Conservation (phyloP, 2,329 filamentous ascomycete genomes). For the Lachnellula willkommii region DNA sequence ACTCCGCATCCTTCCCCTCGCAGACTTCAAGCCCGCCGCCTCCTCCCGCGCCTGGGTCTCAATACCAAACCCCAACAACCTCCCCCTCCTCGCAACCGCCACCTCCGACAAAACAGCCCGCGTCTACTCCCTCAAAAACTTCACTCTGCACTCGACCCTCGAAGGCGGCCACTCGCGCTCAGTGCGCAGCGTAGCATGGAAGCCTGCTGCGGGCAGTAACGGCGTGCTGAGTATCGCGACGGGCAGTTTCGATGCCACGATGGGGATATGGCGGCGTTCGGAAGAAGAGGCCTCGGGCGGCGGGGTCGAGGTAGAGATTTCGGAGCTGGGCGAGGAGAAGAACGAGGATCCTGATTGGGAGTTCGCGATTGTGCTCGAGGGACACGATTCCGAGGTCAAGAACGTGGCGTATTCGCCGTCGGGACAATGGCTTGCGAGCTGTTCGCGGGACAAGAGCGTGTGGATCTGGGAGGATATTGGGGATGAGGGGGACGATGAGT, state of each 20-base stretch:
- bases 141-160: slow-evolving; percentile 72
- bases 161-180: slow-evolving; percentile 86
- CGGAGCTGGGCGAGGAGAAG: slow-evolving; percentile 25
- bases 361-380: slow-evolving; percentile 86
- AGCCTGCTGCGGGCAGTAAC: slow-evolving; percentile 57
- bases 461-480: slow-evolving; percentile 98
- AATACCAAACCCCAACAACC: slow-evolving; percentile 69
- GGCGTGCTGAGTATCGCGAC: slow-evolving; percentile 76
- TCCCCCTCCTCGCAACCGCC: slow-evolving; percentile 83
- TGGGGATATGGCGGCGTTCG: slow-evolving; percentile 73
- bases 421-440: slow-evolving; percentile 79
- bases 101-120: slow-evolving; percentile 82
- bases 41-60: slow-evolving; percentile 79
- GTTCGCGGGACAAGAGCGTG: slow-evolving; percentile 85
- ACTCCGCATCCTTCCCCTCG: slow-evolving; percentile 15
- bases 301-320: slow-evolving; percentile 42
- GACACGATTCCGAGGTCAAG: slow-evolving; percentile 93
- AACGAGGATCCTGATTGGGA: slow-evolving; percentile 75
- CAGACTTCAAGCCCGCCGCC: slow-evolving; percentile 43
- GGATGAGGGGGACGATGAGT: slow-evolving; percentile 79
- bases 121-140: slow-evolving; percentile 79
- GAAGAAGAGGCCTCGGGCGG: slow-evolving; percentile 29
- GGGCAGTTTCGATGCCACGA: slow-evolving; percentile 88
- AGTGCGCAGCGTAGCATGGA: slow-evolving; percentile 84
- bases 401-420: slow-evolving; percentile 67